Evolutionary conservation across 2,329 filamentous ascomycete genomes (phyloP).

Genomic region (Aspergillus sp.): DNA sequence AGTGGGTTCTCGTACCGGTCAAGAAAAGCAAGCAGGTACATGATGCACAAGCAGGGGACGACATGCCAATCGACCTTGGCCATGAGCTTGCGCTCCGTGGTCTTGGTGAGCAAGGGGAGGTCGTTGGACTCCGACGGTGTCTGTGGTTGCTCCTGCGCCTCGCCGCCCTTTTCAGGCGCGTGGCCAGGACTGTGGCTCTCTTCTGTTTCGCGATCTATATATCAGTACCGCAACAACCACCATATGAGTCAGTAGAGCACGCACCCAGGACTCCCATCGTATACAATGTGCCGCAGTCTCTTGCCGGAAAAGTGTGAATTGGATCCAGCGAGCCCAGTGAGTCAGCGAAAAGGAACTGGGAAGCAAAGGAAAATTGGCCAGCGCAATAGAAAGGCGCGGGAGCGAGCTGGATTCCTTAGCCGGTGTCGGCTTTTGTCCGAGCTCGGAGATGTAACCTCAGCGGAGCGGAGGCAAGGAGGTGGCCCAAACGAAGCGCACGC

Average conservation of each 20-base stretch:
- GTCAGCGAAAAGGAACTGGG: not conserved
- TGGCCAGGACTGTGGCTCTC: constrained; percentile 2
- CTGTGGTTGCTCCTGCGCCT: not conserved
- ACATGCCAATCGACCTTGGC: constrained; percentile 69
- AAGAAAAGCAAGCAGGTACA: constrained; percentile 70
- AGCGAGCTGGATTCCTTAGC: not conserved
- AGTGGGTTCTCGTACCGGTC: constrained; percentile 42
- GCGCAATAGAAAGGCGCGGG: not conserved
- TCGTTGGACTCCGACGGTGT: constrained; percentile 18
- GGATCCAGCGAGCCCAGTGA: not conserved
- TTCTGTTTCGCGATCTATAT: not conserved
- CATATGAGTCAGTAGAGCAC: not conserved
- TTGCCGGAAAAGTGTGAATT: not conserved
- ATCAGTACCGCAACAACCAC: not conserved
- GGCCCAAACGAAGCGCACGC: not conserved
- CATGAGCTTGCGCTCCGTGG: constrained; percentile 62
- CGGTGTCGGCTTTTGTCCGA: constrained; percentile 6
- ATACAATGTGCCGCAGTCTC: not conserved
- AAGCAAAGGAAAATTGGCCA: not conserved
- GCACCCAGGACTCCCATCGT: not conserved
- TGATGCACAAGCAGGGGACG: constrained; percentile 69
- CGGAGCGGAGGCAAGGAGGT: not conserved
- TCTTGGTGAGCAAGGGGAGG: constrained; percentile 34
- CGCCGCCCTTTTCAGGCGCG: constrained; percentile 20
- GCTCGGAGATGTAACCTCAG: constrained; percentile 5